Evolutionary conservation across 139 green algal species (phyloP).

Genomic region (Chlorella sp.): DNA sequence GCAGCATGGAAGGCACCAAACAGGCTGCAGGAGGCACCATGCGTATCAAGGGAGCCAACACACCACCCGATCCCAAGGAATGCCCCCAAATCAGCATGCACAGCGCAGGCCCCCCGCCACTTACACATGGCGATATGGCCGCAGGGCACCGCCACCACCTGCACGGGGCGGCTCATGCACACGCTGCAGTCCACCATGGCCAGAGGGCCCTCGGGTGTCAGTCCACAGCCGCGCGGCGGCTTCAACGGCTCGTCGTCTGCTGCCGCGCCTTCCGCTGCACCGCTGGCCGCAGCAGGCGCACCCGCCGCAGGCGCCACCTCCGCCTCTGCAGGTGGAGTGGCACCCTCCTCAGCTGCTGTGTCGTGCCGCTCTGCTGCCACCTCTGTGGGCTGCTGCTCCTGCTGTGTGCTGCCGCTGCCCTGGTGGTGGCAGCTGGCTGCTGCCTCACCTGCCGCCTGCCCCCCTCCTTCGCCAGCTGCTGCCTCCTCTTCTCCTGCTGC

Average conservation of each 20-base stretch:
- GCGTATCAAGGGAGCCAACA: too few species aligned
- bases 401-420: too few species aligned
- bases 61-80: not conserved
- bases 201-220: conserved; percentile 6
- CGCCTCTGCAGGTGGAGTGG: not conserved
- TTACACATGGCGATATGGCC: conserved; percentile 81
- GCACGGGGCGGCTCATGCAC: conserved; percentile 73
- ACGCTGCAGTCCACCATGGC: conserved; percentile 60
- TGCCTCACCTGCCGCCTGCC: not conserved
- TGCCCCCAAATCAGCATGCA: too few species aligned
- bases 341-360: not conserved
- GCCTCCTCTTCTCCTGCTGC: not conserved
- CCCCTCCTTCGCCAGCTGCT: not conserved
- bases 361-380: not conserved
- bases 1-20: not conserved
- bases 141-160: conserved; percentile 81
- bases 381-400: not conserved
- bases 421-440: too few species aligned
- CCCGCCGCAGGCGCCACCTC: not conserved
- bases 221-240: not conserved
- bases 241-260: not conserved
- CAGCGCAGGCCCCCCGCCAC: not conserved
- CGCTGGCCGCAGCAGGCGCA: not conserved
- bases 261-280: not conserved
- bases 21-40: too few species aligned